Evolutionary conservation across 2,329 filamentous ascomycete species (phyloP).

Genomic region (Aspergillus tanneri): DNA sequence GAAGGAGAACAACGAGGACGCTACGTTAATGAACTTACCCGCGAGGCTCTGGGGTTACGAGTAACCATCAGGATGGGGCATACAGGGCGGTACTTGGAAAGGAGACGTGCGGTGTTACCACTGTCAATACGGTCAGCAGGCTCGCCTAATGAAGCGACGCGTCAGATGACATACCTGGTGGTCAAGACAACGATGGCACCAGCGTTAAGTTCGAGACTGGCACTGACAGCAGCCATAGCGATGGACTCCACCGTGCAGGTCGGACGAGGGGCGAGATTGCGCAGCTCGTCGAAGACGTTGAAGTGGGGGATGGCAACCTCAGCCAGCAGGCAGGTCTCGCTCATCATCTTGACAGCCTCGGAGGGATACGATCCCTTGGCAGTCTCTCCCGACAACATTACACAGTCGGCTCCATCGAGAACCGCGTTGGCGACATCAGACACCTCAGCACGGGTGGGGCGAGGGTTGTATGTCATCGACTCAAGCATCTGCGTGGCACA

Average conservation of each 20-base stretch:
- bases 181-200: slow-evolving; percentile 95
- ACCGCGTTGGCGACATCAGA: slow-evolving; percentile 98
- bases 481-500: slow-evolving; percentile 99
- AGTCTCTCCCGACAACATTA: slow-evolving; percentile 99
- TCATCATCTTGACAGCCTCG: slow-evolving; percentile 95
- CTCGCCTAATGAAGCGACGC: background rate
- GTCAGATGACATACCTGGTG: slow-evolving; percentile 62
- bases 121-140: slow-evolving; percentile 45
- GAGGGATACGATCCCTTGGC: slow-evolving; percentile 94
- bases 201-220: slow-evolving; percentile 92
- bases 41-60: slow-evolving; percentile 75
- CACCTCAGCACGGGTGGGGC: slow-evolving; percentile 96
- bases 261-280: slow-evolving; percentile 76
- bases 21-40: slow-evolving; percentile 50
- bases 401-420: slow-evolving; percentile 95
- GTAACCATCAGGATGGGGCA: slow-evolving; percentile 99
- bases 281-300: slow-evolving; percentile 93
- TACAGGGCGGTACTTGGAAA: slow-evolving; percentile 97
- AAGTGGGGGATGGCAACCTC: slow-evolving; percentile 98
- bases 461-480: slow-evolving; percentile 99
- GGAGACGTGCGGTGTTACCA: slow-evolving; percentile 87
- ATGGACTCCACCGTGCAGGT: slow-evolving; percentile 89
- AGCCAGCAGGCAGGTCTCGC: slow-evolving; percentile 92
- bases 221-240: slow-evolving; percentile 94
- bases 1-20: background rate